A percentile compares a stretch with the other conserved stretches of the same genome.
Evolutionary conservation across 2,329 filamentous ascomycete species (phyloP).

Genomic region (Podosphaera fusca): DNA sequence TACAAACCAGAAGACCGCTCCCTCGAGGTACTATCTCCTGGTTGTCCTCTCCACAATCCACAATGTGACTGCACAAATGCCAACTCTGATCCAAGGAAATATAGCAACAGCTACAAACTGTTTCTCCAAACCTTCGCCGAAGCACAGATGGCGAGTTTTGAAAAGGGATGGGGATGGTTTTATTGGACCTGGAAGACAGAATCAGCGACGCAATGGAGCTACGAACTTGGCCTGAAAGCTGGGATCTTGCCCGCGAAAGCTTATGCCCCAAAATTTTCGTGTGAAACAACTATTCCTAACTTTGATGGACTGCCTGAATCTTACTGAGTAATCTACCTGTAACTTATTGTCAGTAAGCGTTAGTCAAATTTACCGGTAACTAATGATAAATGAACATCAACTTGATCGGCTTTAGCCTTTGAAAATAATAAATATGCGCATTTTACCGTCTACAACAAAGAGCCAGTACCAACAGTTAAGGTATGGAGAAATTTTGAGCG

Average conservation of each 20-base stretch:
- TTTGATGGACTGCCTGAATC: slow-evolving; percentile 29
- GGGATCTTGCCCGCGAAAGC: slow-evolving; percentile 60
- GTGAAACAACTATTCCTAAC: slow-evolving; percentile 28
- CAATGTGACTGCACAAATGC: slow-evolving; percentile 52
- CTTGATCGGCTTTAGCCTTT: no score
- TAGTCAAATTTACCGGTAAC: no score
- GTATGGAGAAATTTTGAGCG: no score
- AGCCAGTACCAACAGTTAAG: no score
- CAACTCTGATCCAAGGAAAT: slow-evolving; percentile 49
- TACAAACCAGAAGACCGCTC: slow-evolving; percentile 22
- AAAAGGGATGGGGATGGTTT: slow-evolving; percentile 89
- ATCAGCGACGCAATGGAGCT: slow-evolving; percentile 70
- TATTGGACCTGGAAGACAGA: slow-evolving; percentile 99
- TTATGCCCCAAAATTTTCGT: slow-evolving; percentile 45
- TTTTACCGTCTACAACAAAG: no score
- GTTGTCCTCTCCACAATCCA: slow-evolving; percentile 46
- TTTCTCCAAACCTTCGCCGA: slow-evolving; percentile 79
- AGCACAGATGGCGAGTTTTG: slow-evolving; percentile 87
- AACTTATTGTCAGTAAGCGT: no score
- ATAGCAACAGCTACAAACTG: slow-evolving; percentile 52
- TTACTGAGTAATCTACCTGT: slow-evolving; percentile 16
- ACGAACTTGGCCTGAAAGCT: slow-evolving; percentile 52
- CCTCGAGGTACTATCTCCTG: slow-evolving; percentile 28
- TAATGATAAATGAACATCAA: no score
- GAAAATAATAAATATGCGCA: no score